Base-by-base conservation (phyloP, 2,329 filamentous ascomycete species). In the Colletotrichum shisoi region DNA sequence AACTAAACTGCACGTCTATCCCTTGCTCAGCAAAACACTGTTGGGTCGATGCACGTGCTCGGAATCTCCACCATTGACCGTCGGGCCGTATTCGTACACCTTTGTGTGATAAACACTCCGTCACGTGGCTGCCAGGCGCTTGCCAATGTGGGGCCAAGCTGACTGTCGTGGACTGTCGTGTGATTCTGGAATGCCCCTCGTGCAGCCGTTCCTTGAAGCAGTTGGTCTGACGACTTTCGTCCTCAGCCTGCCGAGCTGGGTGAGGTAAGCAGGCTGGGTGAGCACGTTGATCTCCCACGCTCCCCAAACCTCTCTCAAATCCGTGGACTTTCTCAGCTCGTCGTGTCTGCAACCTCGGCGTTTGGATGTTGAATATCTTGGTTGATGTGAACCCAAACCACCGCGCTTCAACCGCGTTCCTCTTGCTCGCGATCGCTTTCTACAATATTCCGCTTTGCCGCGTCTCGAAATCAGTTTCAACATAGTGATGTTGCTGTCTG, bases 121-220 rank as follows among this genome's bases (percentile, higher is more conserved):
- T 24, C 42, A 62, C 31, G 15, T 57, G 40, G n/a, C 3, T 37
- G 24, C 9, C 8, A 34, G 31, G 8, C 31, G 24, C 21, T 12
- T 9, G 11, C 27, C 3, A 3, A 51, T 27, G 11, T 45, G 11
- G 42, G 8, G 9, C 42, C 17, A 5, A 54, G 4, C 51, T 44
- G 31, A 13, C 31, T 7, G 1, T 3, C 3, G 56, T n/a, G n/a
- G n/a, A n/a, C n/a, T n/a, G n/a, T n/a, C n/a, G n/a, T n/a, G n/a
- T n/a, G 8, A 49, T n/a, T 54, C 17, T 40, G 48, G 42, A 54
- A 54, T 62, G 27, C 6, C 57, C 57, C 62, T 65, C 57, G 62
- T 62, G 62, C 57, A 54, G 44, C 42, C 27, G 21, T 24, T 21
- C 17, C 21, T 42, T 6, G n/a, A 53, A 34, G 44, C 42, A 9